Percentiles rank a stretch among this genome's conserved stretches.
phyloP scores from a whole-genome alignment of 192 early-diverging fungal species.

The Thamnidium elegans region DNA sequence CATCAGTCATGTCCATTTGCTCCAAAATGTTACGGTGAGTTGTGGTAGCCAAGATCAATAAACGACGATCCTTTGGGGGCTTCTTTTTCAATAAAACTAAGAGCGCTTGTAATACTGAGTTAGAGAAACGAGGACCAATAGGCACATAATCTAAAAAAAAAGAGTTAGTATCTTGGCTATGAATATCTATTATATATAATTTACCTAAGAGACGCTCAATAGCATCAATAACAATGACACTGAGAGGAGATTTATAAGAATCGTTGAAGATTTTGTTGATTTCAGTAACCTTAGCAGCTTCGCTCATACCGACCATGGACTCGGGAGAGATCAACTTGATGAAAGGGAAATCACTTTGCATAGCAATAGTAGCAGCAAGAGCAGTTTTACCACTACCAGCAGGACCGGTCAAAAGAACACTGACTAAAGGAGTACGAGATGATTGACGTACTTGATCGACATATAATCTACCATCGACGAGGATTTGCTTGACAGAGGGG shows the following conservation, averaged over 20 bases:
- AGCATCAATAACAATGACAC: slow-evolving; percentile 91
- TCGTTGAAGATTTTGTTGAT: slow-evolving; percentile 97
- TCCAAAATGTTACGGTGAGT: slow-evolving; percentile 74
- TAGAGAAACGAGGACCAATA: slow-evolving; percentile 95
- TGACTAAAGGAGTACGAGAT: slow-evolving; percentile 86
- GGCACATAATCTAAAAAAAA: slow-evolving; percentile 75
- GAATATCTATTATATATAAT: neutral
- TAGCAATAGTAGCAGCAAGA: slow-evolving; percentile 92
- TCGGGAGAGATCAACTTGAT: slow-evolving; percentile 97
- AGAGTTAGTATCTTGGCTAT: neutral
- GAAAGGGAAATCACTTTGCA: slow-evolving; percentile 89
- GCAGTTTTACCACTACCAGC: slow-evolving; percentile 92
- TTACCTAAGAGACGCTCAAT: slow-evolving; percentile 86
- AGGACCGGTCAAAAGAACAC: slow-evolving; percentile 83
- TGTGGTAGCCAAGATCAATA: slow-evolving; percentile 93
- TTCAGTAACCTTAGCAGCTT: slow-evolving; percentile 75
- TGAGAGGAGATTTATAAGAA: slow-evolving; percentile 93
- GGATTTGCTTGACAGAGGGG: slow-evolving; percentile 48
- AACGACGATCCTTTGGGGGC: slow-evolving; percentile 78
- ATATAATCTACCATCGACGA: slow-evolving; percentile 57
- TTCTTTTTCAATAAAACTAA: slow-evolving; percentile 89
- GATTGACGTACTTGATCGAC: slow-evolving; percentile 77
- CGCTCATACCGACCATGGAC: slow-evolving; percentile 88
- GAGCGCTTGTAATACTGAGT: slow-evolving; percentile 87
- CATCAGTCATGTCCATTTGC: slow-evolving; percentile 84